These are phyloP conservation scores for Boletus rufocinnamomeus DNA, from an alignment of 768 basidiomycete species.

Conservation along the genomic window DNA sequence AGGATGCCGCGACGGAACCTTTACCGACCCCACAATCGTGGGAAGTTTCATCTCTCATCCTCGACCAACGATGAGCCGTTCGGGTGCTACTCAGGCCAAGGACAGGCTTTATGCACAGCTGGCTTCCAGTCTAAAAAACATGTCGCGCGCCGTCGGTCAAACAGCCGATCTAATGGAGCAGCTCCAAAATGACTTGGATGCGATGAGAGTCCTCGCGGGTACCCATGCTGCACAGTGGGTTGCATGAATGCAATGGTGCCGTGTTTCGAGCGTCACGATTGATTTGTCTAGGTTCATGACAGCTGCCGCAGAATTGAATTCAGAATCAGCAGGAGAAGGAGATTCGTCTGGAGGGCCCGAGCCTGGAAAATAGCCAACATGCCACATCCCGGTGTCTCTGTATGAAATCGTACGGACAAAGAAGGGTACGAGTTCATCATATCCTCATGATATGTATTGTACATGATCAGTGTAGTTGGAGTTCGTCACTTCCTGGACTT, in stretches of 20 bases:
- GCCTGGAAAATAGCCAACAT: constrained; percentile 12
- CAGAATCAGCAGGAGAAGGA: constrained; percentile 29
- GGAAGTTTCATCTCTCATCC: constrained; percentile 5
- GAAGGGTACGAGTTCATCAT: background rate
- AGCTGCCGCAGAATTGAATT: constrained; percentile 44
- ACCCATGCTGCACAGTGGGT: constrained; percentile 80
- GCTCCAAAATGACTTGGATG: constrained; percentile 71
- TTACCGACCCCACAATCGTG: constrained; percentile 7
- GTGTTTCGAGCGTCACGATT: background rate
- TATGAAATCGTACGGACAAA: background rate
- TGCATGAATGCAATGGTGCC: background rate
- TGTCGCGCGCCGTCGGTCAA: constrained; percentile 66
- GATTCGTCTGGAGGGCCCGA: constrained; percentile 4
- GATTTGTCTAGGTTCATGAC: constrained; percentile 49
- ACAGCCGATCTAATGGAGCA: constrained; percentile 79
- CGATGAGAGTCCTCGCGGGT: constrained; percentile 78
- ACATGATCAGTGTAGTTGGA: background rate
- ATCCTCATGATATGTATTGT: background rate
- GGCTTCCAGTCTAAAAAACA: constrained; percentile 62
- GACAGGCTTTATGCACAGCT: constrained; percentile 81
- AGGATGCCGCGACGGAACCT: background rate
- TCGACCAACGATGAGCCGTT: constrained; percentile 20
- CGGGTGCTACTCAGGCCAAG: constrained; percentile 73
- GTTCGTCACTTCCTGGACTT: background rate
- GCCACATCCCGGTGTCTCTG: background rate